phyloP scores from a whole-genome alignment of 495 filamentous ascomycete species.

The Articulospora tetracladia region DNA sequence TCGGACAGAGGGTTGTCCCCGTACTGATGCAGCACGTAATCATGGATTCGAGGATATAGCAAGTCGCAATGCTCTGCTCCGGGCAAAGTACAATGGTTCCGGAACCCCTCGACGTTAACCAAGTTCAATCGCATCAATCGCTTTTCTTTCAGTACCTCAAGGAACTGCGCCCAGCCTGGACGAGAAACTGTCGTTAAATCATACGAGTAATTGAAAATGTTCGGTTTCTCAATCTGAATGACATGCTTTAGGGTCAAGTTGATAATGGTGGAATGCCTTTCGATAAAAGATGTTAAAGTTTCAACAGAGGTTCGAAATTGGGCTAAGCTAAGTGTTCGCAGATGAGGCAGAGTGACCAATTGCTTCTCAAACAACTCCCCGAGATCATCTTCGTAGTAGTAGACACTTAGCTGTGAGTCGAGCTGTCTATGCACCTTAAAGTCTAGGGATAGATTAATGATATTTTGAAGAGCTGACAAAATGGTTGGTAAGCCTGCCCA shows the following conservation, averaged over 20 bases:
- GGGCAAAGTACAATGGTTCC: too few relatives aligned
- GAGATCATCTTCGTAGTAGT: slow-evolving; percentile 2
- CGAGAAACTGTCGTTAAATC: background rate
- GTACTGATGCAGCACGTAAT: background rate
- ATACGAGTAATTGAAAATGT: background rate
- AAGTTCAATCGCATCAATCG: background rate
- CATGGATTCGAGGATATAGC: background rate
- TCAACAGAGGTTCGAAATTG: background rate
- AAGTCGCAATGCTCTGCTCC: background rate
- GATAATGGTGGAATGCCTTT: background rate
- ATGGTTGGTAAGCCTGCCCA: background rate
- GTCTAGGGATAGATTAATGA: background rate
- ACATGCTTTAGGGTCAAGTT: background rate
- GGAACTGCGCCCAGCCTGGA: background rate
- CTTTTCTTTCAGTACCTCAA: background rate
- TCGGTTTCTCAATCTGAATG: background rate
- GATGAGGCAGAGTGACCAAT: background rate
- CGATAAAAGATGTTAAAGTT: background rate
- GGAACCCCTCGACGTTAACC: background rate
- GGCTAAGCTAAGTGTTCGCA: background rate
- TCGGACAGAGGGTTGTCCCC: background rate
- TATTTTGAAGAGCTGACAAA: background rate
- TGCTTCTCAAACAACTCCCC: background rate
- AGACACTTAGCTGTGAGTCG: background rate
- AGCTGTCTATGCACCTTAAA: background rate